A percentile compares a stretch with the other conserved stretches of the same genome.
Conservation (phyloP, 2,329 filamentous ascomycete species). For the Escovopsis sp. region DNA sequence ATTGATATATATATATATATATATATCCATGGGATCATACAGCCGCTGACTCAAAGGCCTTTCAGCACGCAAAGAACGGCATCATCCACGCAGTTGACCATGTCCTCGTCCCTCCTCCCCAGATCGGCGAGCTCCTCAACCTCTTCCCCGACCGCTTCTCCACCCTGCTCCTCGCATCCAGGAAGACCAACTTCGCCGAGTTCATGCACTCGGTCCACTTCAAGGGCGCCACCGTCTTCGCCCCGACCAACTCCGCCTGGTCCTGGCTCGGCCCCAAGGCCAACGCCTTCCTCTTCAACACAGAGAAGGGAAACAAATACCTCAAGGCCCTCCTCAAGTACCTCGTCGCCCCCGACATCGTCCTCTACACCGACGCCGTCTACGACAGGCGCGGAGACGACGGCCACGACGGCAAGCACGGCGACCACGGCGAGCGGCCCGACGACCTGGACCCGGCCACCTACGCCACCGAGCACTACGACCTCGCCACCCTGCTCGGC, state of each 20-base stretch:
- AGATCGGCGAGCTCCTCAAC: conserved; percentile 34
- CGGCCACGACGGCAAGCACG: conserved; percentile 1
- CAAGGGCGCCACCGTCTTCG: conserved; percentile 63
- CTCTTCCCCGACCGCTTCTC: conserved; percentile 66
- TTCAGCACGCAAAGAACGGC: conserved; percentile 58
- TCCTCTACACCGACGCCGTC: conserved; percentile 71
- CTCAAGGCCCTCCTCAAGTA: conserved; percentile 67
- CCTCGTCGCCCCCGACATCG: conserved; percentile 58
- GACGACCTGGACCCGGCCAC: conserved; percentile 16
- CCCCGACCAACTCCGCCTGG: conserved; percentile 72
- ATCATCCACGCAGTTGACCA: conserved; percentile 64
- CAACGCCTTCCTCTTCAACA: conserved; percentile 78
- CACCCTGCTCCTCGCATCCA: conserved; percentile 60
- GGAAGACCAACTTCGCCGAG: conserved; percentile 57
- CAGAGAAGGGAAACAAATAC: conserved; percentile 56
- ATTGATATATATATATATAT: too few relatives aligned
- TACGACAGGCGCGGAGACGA: conserved; percentile 33
- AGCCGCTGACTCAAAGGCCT: too few relatives aligned
- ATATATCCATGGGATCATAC: neutral
- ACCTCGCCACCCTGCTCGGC: conserved; percentile 58
- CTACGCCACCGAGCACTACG: conserved; percentile 35
- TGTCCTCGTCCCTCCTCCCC: conserved; percentile 63
- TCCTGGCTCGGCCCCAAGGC: conserved; percentile 52
- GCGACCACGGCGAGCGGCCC: conserved; percentile 7
- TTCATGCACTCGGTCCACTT: conserved; percentile 37